phyloP scores from a whole-genome alignment of 495 filamentous ascomycete genomes.

The Cudoniella acicularis region DNA sequence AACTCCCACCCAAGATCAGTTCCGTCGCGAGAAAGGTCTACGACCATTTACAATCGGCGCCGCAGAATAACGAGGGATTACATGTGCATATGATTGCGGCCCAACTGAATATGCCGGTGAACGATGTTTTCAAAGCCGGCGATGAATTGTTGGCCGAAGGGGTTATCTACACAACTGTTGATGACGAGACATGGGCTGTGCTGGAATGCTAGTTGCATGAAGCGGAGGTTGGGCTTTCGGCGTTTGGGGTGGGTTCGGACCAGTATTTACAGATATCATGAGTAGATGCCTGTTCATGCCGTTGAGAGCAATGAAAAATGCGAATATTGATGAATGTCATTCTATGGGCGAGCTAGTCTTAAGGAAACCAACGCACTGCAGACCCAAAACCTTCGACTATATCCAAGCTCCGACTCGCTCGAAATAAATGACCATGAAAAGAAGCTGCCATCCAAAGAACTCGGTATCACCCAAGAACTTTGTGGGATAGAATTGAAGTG shows the following conservation, averaged over 20 bases:
- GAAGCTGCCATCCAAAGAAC: neutral
- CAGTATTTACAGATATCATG: neutral
- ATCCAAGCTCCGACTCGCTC: neutral
- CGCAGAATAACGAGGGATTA: conserved; percentile 73
- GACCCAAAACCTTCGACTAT: neutral
- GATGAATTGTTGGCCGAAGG: conserved; percentile 73
- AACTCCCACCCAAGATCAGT: conserved; percentile 46
- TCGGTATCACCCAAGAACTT: neutral
- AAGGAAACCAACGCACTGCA: neutral
- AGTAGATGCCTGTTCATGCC: neutral
- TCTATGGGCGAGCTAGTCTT: conserved; percentile 1
- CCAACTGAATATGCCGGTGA: conserved; percentile 54
- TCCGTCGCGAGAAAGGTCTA: conserved; percentile 62
- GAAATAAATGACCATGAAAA: neutral
- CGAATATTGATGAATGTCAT: conserved; percentile 1
- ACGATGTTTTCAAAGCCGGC: conserved; percentile 68
- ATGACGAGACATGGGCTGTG: conserved; percentile 79
- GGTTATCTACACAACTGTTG: conserved; percentile 83
- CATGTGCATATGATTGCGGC: conserved; percentile 72
- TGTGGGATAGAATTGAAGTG: neutral
- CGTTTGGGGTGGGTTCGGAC: neutral
- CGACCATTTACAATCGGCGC: conserved; percentile 54
- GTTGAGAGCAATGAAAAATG: neutral
- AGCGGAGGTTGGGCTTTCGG: conserved; percentile 4
- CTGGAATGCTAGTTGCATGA: conserved; percentile 49